Evolutionary conservation across 129 eudicot species (phyloP).

Genomic region (Mikania micrantha): DNA sequence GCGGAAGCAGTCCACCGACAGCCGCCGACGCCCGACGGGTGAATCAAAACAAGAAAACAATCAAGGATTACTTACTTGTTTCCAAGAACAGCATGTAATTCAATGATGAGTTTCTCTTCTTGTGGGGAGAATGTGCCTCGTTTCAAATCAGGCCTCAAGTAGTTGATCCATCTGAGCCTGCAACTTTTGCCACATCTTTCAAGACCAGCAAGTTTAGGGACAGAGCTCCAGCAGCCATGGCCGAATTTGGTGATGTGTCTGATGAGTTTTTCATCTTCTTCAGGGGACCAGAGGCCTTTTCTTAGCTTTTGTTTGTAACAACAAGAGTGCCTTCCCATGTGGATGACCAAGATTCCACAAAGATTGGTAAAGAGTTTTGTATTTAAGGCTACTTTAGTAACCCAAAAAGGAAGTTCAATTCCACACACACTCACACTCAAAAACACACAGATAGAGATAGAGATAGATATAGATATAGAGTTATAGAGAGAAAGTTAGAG

Average conservation of each 20-base stretch:
- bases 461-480: slow-evolving; percentile 32
- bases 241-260: slow-evolving; percentile 75
- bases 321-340: slow-evolving; percentile 98
- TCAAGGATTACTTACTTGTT: slow-evolving; percentile 47
- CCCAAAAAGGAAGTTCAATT: slow-evolving; percentile 30
- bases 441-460: slow-evolving; percentile 1
- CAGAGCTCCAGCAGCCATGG: slow-evolving; percentile 99
- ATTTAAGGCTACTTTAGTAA: slow-evolving; percentile 34
- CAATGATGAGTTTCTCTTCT: slow-evolving; percentile 85
- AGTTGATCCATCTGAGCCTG: slow-evolving; percentile 90
- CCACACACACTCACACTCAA: neutral
- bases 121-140: slow-evolving; percentile 90
- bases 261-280: slow-evolving; percentile 94
- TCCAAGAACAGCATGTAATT: slow-evolving; percentile 89
- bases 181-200: slow-evolving; percentile 97
- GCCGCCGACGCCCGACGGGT: too few species aligned
- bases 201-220: slow-evolving; percentile 93
- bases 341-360: slow-evolving; percentile 19
- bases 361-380: neutral
- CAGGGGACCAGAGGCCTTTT: slow-evolving; percentile 98
- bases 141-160: slow-evolving; percentile 84
- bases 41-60: too few species aligned
- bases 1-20: too few species aligned
- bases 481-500: slow-evolving; percentile 27
- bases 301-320: slow-evolving; percentile 95